Conservation (phyloP, 164 flowering plant genomes). For the Stephania yunnanensis region DNA sequence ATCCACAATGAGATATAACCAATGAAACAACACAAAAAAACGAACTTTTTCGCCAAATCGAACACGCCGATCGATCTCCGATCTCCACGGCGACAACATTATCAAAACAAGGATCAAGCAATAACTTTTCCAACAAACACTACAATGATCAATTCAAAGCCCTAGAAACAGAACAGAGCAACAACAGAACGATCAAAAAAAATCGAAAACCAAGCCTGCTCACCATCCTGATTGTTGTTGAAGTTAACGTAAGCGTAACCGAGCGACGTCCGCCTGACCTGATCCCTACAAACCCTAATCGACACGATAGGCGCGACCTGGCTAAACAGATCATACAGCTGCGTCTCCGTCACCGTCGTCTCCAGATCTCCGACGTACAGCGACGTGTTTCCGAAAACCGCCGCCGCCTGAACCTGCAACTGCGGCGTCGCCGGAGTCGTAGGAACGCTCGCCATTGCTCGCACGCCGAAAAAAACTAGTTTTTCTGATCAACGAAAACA, state of each 20-base stretch:
- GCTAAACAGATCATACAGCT: conserved; percentile 42
- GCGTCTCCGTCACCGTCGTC: conserved; percentile 30
- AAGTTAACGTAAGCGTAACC: conserved; percentile 62
- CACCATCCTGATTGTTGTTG: conserved; percentile 49
- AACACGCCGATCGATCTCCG: neutral
- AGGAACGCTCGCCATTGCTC: neutral
- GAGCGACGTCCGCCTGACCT: conserved; percentile 32
- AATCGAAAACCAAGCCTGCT: neutral
- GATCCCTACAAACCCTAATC: conserved; percentile 67
- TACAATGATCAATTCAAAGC: neutral
- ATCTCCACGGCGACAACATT: neutral
- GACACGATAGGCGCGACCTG: conserved; percentile 37
- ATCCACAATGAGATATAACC: neutral
- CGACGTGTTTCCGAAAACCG: conserved; percentile 29
- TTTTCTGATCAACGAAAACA: too few relatives aligned
- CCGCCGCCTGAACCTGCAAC: neutral
- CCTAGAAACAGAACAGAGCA: neutral
- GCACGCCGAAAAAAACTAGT: too few relatives aligned
- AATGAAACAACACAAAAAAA: neutral
- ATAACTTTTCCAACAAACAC: neutral
- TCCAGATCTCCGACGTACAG: conserved; percentile 71
- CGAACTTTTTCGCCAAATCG: neutral
- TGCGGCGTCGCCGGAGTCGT: neutral
- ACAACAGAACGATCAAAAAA: neutral
- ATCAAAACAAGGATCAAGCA: neutral